Evolutionary conservation across 2,329 filamentous ascomycete species (phyloP), one percentile per base, ranked within the genome.

Genomic region (Rhinocladiella similis): DNA sequence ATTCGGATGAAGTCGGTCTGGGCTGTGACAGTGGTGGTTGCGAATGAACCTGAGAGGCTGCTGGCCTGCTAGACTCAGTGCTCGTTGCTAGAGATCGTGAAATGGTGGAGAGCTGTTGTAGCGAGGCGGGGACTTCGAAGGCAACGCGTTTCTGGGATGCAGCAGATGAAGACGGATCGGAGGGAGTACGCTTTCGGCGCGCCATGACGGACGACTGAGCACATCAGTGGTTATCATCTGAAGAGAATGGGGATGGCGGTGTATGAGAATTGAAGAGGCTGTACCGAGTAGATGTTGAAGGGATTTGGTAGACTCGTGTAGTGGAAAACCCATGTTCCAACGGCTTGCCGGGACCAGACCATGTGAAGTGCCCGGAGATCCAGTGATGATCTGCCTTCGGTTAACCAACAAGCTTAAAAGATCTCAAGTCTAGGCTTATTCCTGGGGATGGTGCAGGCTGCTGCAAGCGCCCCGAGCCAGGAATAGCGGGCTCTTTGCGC

Each of bases 101-200:
- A 18, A 63, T 49, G 49, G 53, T 49, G n/a, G 57, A 60, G 47
- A 63, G 53, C 3, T 60, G 60, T 25, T 53, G 57, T 13, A 63
- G 53, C n/a, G 60, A 63, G 47, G 57, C 55, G 41, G 60, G 60
- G 55, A 63, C 60, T 41, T 63, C 60, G 41, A 61, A 63, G 36
- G 53, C 56, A 22, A 57, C 55, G 47, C 57, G 60, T 47, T 50
- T 58, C 47, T 52, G 53, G 19, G 60, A 50, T 46, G 43, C 12
- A 35, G 29, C 19, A 47, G 56, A 50, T 9, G 59, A 47, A 12
- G 42, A 42, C 41, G 54, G 41, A 22, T 51, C 50, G 19, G 60
- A 57, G 33, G 50, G 41, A 14, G 55, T 55, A 29, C 55, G 53
- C 57, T 57, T 57, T 35, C 57, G 52, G 41, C 57, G 60, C 47